Evolutionary conservation across 2,329 filamentous ascomycete genomes (phyloP).

Genomic region (Cyanodermella asteris): DNA sequence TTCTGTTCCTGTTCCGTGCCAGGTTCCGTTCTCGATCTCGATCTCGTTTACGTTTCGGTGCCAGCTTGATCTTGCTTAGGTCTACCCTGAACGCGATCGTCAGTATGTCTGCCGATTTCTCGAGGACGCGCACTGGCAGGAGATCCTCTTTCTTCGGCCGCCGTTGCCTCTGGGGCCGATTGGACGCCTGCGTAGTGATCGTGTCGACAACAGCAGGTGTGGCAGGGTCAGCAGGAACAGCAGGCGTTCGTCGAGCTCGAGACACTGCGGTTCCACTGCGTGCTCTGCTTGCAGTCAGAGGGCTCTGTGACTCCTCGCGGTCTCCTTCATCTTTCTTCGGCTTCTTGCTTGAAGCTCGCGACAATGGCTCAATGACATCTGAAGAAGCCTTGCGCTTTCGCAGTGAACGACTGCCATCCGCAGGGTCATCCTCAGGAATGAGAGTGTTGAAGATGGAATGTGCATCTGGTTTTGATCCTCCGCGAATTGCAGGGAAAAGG

Average conservation of each 20-base stretch:
- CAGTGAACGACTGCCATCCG: slow-evolving; percentile 56
- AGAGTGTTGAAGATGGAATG: slow-evolving; percentile 59
- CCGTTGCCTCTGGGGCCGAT: too few relatives aligned
- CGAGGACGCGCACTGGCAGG: too few relatives aligned
- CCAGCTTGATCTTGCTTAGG: too few relatives aligned
- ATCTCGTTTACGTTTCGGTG: too few relatives aligned
- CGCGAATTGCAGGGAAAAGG: slow-evolving; percentile 46
- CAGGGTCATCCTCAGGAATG: slow-evolving; percentile 47
- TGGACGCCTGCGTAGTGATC: too few relatives aligned
- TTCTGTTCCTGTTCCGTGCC: too few relatives aligned
- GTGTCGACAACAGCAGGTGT: too few relatives aligned
- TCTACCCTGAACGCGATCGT: too few relatives aligned
- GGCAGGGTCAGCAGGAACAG: slow-evolving; percentile 17
- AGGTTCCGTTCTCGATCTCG: too few relatives aligned
- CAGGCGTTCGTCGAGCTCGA: slow-evolving; percentile 4
- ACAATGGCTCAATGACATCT: slow-evolving; percentile 30
- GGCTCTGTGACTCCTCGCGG: slow-evolving; percentile 3
- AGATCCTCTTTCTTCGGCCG: too few relatives aligned
- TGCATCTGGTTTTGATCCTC: slow-evolving; percentile 42
- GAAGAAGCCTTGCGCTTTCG: slow-evolving; percentile 72
- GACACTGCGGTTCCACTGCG: too few relatives aligned
- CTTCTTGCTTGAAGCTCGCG: slow-evolving; percentile 27
- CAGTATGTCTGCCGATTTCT: too few relatives aligned
- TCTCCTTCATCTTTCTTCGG: slow-evolving; percentile 12
- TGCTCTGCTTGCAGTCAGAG: slow-evolving; percentile 4